These are phyloP conservation scores for Aspergillus diversus DNA, from an alignment of 495 filamentous ascomycete species.

Conservation along the genomic window DNA sequence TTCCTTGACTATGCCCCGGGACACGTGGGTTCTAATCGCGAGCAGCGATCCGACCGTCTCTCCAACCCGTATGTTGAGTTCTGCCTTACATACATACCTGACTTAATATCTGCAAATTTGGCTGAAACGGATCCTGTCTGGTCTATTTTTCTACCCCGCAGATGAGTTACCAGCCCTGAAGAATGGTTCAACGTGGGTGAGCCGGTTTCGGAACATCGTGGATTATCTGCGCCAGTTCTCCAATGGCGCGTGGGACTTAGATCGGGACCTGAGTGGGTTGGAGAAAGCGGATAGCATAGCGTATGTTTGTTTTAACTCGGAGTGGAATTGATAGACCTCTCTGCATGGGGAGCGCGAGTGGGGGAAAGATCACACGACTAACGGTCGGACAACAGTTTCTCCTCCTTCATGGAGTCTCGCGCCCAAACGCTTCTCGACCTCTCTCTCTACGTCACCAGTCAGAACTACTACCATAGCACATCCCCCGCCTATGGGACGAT, in stretches of 20 bases:
- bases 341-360: no score
- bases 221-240: slow-evolving; percentile 65
- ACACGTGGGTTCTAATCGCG: slow-evolving; percentile 75
- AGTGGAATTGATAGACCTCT: background rate
- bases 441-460: slow-evolving; percentile 83
- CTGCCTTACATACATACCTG: slow-evolving; percentile 15
- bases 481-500: slow-evolving; percentile 75
- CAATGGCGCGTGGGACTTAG: slow-evolving; percentile 57
- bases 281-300: slow-evolving; percentile 58
- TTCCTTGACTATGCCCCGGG: slow-evolving; percentile 55
- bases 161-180: slow-evolving; percentile 75
- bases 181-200: slow-evolving; percentile 64
- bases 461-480: slow-evolving; percentile 76
- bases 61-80: slow-evolving; percentile 67
- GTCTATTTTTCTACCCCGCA: slow-evolving; percentile 35
- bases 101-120: slow-evolving; percentile 16
- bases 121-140: slow-evolving; percentile 16
- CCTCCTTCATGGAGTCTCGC: slow-evolving; percentile 65
- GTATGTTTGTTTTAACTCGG: slow-evolving; percentile 37
- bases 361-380: slow-evolving; percentile 17
- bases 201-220: slow-evolving; percentile 75
- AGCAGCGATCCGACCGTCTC: slow-evolving; percentile 74
- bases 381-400: slow-evolving; percentile 43
- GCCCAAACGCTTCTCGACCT: slow-evolving; percentile 72
- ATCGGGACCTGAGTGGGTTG: slow-evolving; percentile 47